Evolutionary conservation across 768 basidiomycete genomes (phyloP).

Genomic region (Infundibulicybe gibba): DNA sequence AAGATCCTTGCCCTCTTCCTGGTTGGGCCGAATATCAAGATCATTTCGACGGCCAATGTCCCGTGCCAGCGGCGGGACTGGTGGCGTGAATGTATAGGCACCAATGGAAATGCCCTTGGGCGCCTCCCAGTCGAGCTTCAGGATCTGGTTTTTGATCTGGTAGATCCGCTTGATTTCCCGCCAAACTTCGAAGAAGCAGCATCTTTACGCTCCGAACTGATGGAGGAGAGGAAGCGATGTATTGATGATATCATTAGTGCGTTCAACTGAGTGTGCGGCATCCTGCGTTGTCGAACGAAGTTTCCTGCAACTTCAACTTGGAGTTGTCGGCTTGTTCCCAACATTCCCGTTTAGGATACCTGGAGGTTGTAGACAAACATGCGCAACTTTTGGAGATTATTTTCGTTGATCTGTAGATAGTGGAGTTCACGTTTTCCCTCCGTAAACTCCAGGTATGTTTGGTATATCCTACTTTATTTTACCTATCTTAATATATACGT

Average conservation of each 20-base stretch:
- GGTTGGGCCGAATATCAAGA: slow-evolving; percentile 21
- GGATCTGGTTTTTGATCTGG: slow-evolving; percentile 12
- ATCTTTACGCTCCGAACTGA: slow-evolving; percentile 16
- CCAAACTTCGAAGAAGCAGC: slow-evolving; percentile 19
- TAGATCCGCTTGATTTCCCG: slow-evolving; percentile 16
- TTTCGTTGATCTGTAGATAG: no score
- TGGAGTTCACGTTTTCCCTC: no score
- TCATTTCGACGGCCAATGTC: slow-evolving; percentile 21
- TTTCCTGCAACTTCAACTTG: no score
- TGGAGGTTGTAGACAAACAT: no score
- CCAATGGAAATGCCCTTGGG: slow-evolving; percentile 4
- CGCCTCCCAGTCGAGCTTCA: slow-evolving; percentile 19
- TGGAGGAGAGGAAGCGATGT: slow-evolving; percentile 20
- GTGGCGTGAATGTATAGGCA: slow-evolving; percentile 11
- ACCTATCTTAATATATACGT: no score
- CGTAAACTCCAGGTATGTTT: no score
- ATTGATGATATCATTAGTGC: slow-evolving; percentile 8
- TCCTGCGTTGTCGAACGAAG: no score
- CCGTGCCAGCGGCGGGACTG: slow-evolving; percentile 22
- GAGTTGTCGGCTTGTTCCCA: no score
- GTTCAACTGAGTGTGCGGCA: slow-evolving; percentile 6
- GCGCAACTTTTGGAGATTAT: no score
- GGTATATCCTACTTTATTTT: no score
- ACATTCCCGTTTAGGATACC: no score
- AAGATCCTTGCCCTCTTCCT: slow-evolving; percentile 35